Conservation (phyloP, 352 stramenopile species). For the Pythium sukuiense region DNA sequence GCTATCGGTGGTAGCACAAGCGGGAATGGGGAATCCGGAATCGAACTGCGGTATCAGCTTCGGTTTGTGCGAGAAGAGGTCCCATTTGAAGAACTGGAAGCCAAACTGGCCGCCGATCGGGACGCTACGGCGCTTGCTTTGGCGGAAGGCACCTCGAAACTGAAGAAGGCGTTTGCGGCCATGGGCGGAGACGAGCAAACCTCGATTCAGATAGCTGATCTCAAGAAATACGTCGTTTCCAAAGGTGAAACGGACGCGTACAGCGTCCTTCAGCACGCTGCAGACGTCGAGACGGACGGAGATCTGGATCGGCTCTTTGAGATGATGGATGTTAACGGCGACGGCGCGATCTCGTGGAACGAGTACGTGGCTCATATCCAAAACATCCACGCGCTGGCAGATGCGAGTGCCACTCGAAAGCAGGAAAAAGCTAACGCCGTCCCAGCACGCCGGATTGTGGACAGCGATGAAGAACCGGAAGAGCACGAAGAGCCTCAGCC, state of each 20-base stretch:
- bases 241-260: conserved; percentile 7
- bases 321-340: conserved; percentile 51
- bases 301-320: conserved; percentile 47
- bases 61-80: conserved; percentile 27
- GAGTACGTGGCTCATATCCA: conserved; percentile 57
- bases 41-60: conserved; percentile 4
- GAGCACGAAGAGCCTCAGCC: background rate
- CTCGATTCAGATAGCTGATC: conserved; percentile 30
- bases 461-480: conserved; percentile 12
- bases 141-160: conserved; percentile 37
- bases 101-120: conserved; percentile 14
- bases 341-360: conserved; percentile 52
- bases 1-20: background rate
- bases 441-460: background rate
- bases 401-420: conserved; percentile 26
- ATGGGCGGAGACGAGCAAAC: conserved; percentile 40
- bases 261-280: conserved; percentile 39
- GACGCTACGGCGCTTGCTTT: conserved; percentile 28
- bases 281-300: conserved; percentile 36
- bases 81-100: conserved; percentile 29
- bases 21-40: background rate
- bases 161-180: conserved; percentile 44
- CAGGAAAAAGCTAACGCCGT: conserved; percentile 2
- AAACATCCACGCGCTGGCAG: conserved; percentile 40
- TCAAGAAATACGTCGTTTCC: conserved; percentile 31